Evolutionary conservation across 228 moss, liverwort and hornwort genomes (phyloP).

Genomic region (Sphagnum fallax): DNA sequence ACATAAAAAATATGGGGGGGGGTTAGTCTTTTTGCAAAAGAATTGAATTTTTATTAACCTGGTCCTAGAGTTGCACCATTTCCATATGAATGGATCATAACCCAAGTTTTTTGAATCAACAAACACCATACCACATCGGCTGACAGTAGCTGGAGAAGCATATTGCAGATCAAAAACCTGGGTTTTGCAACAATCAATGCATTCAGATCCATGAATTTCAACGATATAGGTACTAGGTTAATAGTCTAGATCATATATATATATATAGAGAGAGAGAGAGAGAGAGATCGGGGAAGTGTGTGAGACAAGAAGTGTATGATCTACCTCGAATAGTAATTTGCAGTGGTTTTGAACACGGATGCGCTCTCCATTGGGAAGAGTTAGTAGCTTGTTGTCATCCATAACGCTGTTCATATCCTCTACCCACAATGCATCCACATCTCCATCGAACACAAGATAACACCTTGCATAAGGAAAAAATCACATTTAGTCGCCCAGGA

Average conservation of each 20-base stretch:
- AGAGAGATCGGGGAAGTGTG: neutral
- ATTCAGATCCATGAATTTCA: no score
- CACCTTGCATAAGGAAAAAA: constrained; percentile 5
- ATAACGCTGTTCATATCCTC: constrained; percentile 95
- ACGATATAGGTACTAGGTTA: no score
- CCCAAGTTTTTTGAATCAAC: constrained; percentile 80
- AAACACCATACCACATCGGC: constrained; percentile 89
- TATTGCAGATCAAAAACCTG: constrained; percentile 83
- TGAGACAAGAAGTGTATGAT: neutral
- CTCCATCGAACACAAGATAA: constrained; percentile 76
- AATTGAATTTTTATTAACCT: no score
- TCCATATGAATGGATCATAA: constrained; percentile 72
- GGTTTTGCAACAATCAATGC: neutral
- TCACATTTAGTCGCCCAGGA: no score
- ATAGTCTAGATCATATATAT: neutral
- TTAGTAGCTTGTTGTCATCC: constrained; percentile 88
- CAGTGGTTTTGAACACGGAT: constrained; percentile 80
- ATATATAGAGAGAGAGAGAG: neutral
- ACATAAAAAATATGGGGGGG: no score
- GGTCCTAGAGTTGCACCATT: constrained; percentile 56
- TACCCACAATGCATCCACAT: constrained; percentile 78
- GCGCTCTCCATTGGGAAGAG: constrained; percentile 80
- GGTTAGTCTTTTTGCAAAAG: no score
- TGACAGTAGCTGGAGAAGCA: constrained; percentile 85
- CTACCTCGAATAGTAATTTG: constrained; percentile 80